Evolutionary conservation across 2,329 filamentous ascomycete genomes (phyloP).

Genomic region (Paracorniculantispora psalliotae): DNA sequence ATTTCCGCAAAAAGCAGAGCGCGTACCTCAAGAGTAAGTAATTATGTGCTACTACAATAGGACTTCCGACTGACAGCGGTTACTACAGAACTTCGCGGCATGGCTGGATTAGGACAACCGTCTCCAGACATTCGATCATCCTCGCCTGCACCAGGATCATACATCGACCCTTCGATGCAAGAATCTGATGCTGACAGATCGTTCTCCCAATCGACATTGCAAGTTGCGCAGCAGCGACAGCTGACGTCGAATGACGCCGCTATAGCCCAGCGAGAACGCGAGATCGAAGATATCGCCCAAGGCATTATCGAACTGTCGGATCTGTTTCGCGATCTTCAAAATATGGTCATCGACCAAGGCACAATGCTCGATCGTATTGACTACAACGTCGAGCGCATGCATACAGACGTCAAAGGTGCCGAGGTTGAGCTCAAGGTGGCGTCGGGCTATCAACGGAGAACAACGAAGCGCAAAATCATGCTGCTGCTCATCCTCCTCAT

Average conservation of each 20-base stretch:
- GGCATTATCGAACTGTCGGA: constrained; percentile 96
- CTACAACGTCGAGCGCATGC: constrained; percentile 96
- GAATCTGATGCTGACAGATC: constrained; percentile 92
- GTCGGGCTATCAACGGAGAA: constrained; percentile 81
- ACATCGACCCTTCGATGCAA: constrained; percentile 79
- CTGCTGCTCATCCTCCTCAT: constrained; percentile 81
- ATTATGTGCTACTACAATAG: not conserved
- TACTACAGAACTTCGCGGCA: constrained; percentile 64
- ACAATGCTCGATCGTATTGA: constrained; percentile 92
- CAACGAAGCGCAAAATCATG: constrained; percentile 89
- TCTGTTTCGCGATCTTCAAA: constrained; percentile 93
- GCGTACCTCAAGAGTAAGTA: constrained; percentile 83
- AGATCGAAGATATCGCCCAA: constrained; percentile 97
- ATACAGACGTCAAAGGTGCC: constrained; percentile 85
- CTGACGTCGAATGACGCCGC: constrained; percentile 73
- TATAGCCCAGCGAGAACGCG: constrained; percentile 87
- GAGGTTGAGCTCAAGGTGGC: constrained; percentile 88
- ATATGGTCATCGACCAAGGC: constrained; percentile 90
- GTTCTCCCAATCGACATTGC: constrained; percentile 83
- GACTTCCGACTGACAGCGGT: not conserved
- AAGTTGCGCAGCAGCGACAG: constrained; percentile 67
- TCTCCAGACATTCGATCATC: constrained; percentile 46
- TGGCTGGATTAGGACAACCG: constrained; percentile 55
- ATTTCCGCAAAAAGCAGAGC: constrained; percentile 95
- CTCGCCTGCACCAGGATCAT: constrained; percentile 49